Conservation (phyloP, 2,329 filamentous ascomycete species). For the Colletotrichum musicola region DNA sequence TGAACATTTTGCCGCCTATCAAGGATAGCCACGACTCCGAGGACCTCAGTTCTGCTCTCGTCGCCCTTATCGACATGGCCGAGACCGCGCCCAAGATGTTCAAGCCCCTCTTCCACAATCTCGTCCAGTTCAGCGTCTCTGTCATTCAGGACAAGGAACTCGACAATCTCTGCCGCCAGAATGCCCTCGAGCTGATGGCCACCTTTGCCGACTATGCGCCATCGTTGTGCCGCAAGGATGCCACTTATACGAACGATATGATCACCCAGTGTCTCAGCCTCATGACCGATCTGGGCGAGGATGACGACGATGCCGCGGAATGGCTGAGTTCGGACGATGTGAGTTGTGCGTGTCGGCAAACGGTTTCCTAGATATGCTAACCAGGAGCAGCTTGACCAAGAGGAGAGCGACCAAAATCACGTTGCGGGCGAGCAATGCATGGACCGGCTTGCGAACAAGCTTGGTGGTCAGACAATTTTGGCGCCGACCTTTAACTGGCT, state of each 20-base stretch:
- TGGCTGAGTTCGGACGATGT: slow-evolving; percentile 95
- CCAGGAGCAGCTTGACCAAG: slow-evolving; percentile 79
- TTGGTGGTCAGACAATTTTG: slow-evolving; percentile 92
- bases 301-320: slow-evolving; percentile 94
- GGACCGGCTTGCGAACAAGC: slow-evolving; percentile 96
- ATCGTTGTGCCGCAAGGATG: slow-evolving; percentile 93
- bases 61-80: slow-evolving; percentile 93
- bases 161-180: slow-evolving; percentile 89
- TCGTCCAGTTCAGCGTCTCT: slow-evolving; percentile 92
- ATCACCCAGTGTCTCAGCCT: slow-evolving; percentile 97
- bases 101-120: slow-evolving; percentile 89
- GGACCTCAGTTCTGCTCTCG: slow-evolving; percentile 87
- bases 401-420: slow-evolving; percentile 97
- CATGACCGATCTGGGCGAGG: slow-evolving; percentile 96
- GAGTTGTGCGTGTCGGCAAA: slow-evolving; percentile 51
- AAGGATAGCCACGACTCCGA: slow-evolving; percentile 93
- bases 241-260: slow-evolving; percentile 94
- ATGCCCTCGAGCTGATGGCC: slow-evolving; percentile 95
- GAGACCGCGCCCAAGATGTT: slow-evolving; percentile 98
- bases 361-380: slow-evolving; percentile 43
- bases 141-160: slow-evolving; percentile 97
- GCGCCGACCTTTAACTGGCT: slow-evolving; percentile 97
- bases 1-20: slow-evolving; percentile 94
- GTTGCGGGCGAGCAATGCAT: slow-evolving; percentile 98
- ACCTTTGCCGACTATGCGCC: slow-evolving; percentile 97